A percentile compares a stretch with the other conserved stretches of the same genome.
Evolutionary conservation across 257 asterid genomes (phyloP).

Genomic region (Catharanthus roseus): DNA sequence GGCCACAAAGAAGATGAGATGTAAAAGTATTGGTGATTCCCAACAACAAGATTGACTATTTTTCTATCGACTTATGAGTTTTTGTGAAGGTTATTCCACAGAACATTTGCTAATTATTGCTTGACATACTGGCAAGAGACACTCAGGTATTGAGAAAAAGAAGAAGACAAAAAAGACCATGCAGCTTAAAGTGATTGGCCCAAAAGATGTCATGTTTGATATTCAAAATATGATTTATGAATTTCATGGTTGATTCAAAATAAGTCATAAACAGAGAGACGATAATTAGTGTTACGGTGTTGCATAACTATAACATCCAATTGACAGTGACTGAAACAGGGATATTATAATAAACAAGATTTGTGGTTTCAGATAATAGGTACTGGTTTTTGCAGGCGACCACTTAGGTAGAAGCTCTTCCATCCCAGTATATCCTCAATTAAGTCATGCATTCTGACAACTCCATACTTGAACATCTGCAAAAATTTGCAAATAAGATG

Average conservation of each 20-base stretch:
- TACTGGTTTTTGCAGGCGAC: slow-evolving; percentile 93
- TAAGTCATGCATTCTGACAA: slow-evolving; percentile 67
- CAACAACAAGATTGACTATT: too few relatives aligned
- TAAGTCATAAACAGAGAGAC: background rate
- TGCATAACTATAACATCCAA: background rate
- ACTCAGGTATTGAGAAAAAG: background rate
- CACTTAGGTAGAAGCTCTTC: slow-evolving; percentile 78
- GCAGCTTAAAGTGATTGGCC: background rate
- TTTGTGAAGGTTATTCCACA: too few relatives aligned
- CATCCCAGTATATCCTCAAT: slow-evolving; percentile 58
- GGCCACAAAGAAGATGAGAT: background rate
- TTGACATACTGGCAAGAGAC: background rate
- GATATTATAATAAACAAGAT: background rate
- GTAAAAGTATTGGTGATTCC: background rate
- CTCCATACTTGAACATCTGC: slow-evolving; percentile 46
- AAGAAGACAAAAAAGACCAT: background rate
- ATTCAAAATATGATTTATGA: background rate
- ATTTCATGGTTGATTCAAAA: background rate
- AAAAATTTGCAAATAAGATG: slow-evolving; percentile 2
- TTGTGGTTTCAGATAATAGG: slow-evolving; percentile 8
- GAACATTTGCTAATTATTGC: too few relatives aligned
- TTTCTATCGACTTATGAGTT: background rate
- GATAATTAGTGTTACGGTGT: too few relatives aligned
- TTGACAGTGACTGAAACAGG: background rate
- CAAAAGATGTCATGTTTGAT: background rate